Evolutionary conservation across 2,329 filamentous ascomycete species (phyloP), one percentile per base, ranked within the genome.

Genomic region (Fusarium hainanense): DNA sequence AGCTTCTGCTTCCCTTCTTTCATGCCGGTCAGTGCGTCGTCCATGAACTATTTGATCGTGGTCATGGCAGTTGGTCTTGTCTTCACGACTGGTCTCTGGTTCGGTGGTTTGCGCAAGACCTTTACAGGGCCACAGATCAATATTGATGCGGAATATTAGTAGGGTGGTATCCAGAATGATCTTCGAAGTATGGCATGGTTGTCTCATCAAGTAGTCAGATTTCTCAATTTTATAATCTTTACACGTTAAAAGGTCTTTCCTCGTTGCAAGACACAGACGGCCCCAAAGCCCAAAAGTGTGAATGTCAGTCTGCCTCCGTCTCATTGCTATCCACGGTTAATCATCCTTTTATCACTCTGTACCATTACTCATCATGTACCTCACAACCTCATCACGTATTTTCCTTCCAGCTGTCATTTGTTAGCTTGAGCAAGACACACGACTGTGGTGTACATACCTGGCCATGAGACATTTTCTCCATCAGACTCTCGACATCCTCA

Each of bases 21-120:
- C 4, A 70, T 70, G 57, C 73, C 73, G 0, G 59, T 75, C 1
- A 57, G 60, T 0, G 32, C 64, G 1, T 57, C 55, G 13, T 75
- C 73, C 0, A 75, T 75, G 73, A 75, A 75, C 50, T 75, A 75
- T 28, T 37, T 75, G 6, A 64, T 74, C 18, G 73, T 75, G 1
- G 73, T 75, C 1, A 73, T 75, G 68, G 70, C 70, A 6, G 63
- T 72, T 6, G 73, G 71, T 1, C 44, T 75, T 2, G 6, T 69
- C 3, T 40, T 75, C 3, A 75, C 70, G 1, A 65, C 70, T 6
- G 54, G 16, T 0, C 51, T 66, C 10, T 75, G 73, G 73, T 63
- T 60, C 18, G 63, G 59, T 21, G 71, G 71, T 6, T 27, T 73
- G 4, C 57, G 69, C 4, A 71, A 69, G 48, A 72, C 65, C 0